Conservation (phyloP, 208 protist genomes). For the Acanthamoeba divionensis region DNA sequence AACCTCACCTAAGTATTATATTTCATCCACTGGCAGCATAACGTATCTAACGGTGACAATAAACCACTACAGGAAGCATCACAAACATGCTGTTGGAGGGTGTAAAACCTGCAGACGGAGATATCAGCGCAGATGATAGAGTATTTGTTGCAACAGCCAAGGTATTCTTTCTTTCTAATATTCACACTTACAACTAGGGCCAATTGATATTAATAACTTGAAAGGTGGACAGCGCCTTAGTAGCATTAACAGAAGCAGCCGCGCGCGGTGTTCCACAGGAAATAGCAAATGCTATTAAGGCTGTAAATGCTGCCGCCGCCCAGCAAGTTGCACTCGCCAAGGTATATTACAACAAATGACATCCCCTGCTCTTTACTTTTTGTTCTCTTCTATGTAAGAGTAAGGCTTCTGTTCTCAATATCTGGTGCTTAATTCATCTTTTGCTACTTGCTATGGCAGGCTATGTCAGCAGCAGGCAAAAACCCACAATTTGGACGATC, state of each 20-base stretch:
- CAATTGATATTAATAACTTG: too few relatives aligned
- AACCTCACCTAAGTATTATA: neutral
- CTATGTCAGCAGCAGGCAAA: neutral
- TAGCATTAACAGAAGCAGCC: neutral
- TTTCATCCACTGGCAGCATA: neutral
- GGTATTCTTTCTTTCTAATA: too few relatives aligned
- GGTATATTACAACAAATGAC: neutral
- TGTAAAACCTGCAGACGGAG: neutral
- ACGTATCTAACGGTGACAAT: neutral
- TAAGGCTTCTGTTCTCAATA: neutral
- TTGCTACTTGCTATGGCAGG: too few relatives aligned
- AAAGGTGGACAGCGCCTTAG: constrained; percentile 9
- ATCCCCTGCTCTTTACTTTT: too few relatives aligned
- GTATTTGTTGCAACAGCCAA: neutral
- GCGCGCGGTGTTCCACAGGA: neutral
- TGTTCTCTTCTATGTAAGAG: neutral
- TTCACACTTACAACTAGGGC: too few relatives aligned
- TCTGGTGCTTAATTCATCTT: too few relatives aligned
- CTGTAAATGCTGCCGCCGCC: neutral
- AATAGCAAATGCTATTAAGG: neutral
- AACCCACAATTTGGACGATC: neutral
- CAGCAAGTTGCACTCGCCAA: constrained; percentile 8
- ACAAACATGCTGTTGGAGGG: constrained; percentile 1
- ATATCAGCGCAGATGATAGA: neutral
- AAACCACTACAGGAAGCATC: neutral